These are phyloP conservation scores for Leishmania major DNA, from an alignment of 208 protist genomes.

Conservation along the genomic window DNA sequence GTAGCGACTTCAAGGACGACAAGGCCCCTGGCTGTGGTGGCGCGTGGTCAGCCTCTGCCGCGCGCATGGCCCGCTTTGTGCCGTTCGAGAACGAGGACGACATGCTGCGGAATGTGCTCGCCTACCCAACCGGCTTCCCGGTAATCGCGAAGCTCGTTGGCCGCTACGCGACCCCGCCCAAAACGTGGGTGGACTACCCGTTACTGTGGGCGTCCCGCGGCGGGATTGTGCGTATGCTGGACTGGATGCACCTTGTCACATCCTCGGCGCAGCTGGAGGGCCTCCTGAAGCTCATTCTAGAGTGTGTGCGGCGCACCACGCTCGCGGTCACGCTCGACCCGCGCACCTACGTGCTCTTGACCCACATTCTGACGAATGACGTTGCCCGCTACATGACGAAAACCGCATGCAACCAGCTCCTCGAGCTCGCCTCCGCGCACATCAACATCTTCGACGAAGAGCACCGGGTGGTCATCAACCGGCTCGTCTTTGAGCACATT, in stretches of 20 bases:
- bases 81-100: constrained; percentile 65
- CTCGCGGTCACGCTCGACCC: constrained; percentile 49
- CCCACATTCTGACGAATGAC: constrained; percentile 54
- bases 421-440: constrained; percentile 53
- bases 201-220: constrained; percentile 66
- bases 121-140: constrained; percentile 29
- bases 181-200: constrained; percentile 75
- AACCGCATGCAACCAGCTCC: constrained; percentile 53
- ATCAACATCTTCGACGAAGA: constrained; percentile 54
- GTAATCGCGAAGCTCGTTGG: constrained; percentile 73
- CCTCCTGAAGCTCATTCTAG: constrained; percentile 48
- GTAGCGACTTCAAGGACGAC: not conserved
- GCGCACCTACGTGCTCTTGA: constrained; percentile 71
- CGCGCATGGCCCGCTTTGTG: constrained; percentile 73
- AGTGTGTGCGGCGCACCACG: constrained; percentile 48
- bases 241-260: constrained; percentile 65
- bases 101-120: constrained; percentile 57
- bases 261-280: constrained; percentile 49
- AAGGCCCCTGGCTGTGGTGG: not conserved
- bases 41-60: constrained; percentile 10
- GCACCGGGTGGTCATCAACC: constrained; percentile 80
- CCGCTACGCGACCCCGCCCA: constrained; percentile 63
- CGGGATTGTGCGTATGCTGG: constrained; percentile 61
- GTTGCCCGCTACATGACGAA: constrained; percentile 55
- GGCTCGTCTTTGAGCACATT: constrained; percentile 74